phyloP scores from a whole-genome alignment of 306 rosid species.

The Argentina anserina region DNA sequence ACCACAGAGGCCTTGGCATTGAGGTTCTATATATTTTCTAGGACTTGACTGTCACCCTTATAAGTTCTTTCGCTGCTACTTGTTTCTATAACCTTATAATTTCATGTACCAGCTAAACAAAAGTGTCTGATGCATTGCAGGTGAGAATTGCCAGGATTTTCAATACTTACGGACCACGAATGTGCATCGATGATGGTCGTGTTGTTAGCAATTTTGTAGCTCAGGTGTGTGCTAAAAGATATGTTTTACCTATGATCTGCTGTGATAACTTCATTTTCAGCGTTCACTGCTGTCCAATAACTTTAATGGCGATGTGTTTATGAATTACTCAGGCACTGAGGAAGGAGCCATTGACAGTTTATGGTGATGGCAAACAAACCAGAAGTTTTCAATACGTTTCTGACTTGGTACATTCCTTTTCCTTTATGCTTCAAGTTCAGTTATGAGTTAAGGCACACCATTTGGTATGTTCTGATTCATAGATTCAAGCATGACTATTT shows the following conservation, averaged over 20 bases:
- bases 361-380: constrained; percentile 94
- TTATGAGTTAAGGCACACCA: neutral
- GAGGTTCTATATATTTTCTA: constrained; percentile 48
- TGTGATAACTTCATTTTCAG: neutral
- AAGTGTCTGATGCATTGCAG: constrained; percentile 17
- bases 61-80: neutral
- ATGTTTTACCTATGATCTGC: neutral
- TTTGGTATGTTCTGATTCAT: neutral
- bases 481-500: neutral
- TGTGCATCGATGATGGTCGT: constrained; percentile 91
- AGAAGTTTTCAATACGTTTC: constrained; percentile 94
- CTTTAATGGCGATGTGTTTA: neutral
- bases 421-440: neutral
- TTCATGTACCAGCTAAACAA: neutral
- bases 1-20: constrained; percentile 89
- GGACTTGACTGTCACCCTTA: neutral
- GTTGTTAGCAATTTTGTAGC: constrained; percentile 94
- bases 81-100: neutral
- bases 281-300: neutral
- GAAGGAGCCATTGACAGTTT: constrained; percentile 93
- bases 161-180: constrained; percentile 87
- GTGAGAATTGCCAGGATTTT: constrained; percentile 91
- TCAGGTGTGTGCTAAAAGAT: constrained; percentile 43
- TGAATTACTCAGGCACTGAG: constrained; percentile 57
- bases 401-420: constrained; percentile 61